phyloP scores from a whole-genome alignment of 768 basidiomycete genomes.

The Xerocomellus amylosporus region DNA sequence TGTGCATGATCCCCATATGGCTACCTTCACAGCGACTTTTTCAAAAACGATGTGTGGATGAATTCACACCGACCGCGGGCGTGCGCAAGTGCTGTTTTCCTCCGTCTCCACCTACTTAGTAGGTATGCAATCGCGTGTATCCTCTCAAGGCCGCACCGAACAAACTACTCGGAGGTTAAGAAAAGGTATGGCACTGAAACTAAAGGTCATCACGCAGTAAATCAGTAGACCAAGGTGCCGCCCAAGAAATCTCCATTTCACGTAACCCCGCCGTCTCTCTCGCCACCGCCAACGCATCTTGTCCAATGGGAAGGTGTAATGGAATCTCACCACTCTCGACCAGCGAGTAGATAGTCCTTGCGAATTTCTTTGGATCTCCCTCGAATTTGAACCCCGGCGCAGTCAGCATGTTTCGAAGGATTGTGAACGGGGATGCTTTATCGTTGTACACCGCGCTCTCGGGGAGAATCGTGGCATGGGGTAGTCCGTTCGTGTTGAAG shows the following conservation, averaged over 20 bases:
- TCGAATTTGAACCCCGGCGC: background rate
- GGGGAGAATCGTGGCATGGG: slow-evolving; percentile 2
- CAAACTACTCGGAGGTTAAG: too few relatives aligned
- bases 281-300: slow-evolving; percentile 6
- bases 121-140: too few relatives aligned
- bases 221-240: slow-evolving; percentile 8
- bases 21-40: too few relatives aligned
- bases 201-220: slow-evolving; percentile 4
- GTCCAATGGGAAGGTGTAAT: slow-evolving; percentile 10
- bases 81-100: too few relatives aligned
- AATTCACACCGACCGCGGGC: too few relatives aligned
- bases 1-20: too few relatives aligned
- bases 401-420: background rate
- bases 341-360: slow-evolving; percentile 6
- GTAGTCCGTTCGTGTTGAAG: slow-evolving; percentile 14
- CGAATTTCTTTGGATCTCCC: slow-evolving; percentile 15
- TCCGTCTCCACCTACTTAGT: too few relatives aligned
- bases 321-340: slow-evolving; percentile 9
- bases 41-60: too few relatives aligned
- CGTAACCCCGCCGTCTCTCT: background rate
- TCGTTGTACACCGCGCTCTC: slow-evolving; percentile 8
- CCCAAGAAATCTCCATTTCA: slow-evolving; percentile 1
- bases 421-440: background rate
- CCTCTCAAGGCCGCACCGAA: background rate
- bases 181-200: background rate